Conservation (phyloP, 2,329 filamentous ascomycete species). For the Xylaria arbuscula region DNA sequence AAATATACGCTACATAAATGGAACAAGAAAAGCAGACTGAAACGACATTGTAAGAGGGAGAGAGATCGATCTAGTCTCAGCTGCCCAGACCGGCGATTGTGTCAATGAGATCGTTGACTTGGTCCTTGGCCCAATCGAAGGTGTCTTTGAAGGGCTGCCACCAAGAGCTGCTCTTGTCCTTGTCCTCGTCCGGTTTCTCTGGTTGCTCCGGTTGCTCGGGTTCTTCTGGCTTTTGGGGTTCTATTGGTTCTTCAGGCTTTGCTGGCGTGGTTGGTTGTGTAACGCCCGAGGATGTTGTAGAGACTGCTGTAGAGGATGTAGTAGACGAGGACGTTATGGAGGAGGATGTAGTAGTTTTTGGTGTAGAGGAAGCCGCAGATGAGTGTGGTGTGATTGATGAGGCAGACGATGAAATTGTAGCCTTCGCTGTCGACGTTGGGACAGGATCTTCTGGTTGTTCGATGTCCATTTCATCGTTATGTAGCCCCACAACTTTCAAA, state of each 20-base stretch:
- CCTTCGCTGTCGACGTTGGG: slow-evolving; percentile 33
- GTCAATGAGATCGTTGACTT: slow-evolving; percentile 42
- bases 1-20: slow-evolving; percentile 6
- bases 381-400: slow-evolving; percentile 37
- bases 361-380: no score
- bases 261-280: slow-evolving; percentile 23
- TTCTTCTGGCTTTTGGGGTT: slow-evolving; percentile 7
- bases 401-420: slow-evolving; percentile 36
- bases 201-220: slow-evolving; percentile 18
- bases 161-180: slow-evolving; percentile 35
- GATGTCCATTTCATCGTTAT: slow-evolving; percentile 56
- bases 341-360: not conserved
- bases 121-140: slow-evolving; percentile 45
- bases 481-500: slow-evolving; percentile 70
- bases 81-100: slow-evolving; percentile 33
- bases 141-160: slow-evolving; percentile 40
- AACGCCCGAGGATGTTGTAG: slow-evolving; percentile 27
- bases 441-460: slow-evolving; percentile 46
- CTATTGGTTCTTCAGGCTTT: slow-evolving; percentile 17
- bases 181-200: slow-evolving; percentile 17
- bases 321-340: not conserved
- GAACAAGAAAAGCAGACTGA: slow-evolving; percentile 11
- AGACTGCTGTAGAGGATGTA: not conserved
- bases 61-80: slow-evolving; percentile 16
- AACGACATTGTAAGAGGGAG: not conserved